Evolutionary conservation across 2,329 filamentous ascomycete genomes (phyloP), one percentile per base, ranked within the genome.

Genomic region (Torrubiellomyces zombiae): DNA sequence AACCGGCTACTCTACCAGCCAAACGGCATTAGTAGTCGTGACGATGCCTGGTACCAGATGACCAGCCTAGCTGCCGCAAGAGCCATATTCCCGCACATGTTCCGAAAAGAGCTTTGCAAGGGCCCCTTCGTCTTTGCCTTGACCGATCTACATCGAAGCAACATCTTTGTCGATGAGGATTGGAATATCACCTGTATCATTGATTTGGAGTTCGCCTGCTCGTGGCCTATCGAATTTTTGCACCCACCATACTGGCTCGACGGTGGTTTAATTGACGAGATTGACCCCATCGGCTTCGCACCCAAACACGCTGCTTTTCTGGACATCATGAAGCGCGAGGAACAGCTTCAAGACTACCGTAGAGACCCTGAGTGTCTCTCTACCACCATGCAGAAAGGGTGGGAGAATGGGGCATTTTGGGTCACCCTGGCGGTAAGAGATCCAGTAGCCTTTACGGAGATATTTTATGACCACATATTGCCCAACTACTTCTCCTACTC

Each of bases 111-210:
- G 6, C 24, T 34, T 14, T 12, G 20, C 9, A 23, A 41, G 14
- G 42, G 43, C 9, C 42, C 43, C 7, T 48, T 43, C 32, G 24
- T 31, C 24, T 36, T 48, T 20, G 22, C 25, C 20, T 26, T 50
- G 16, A 46, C 42, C 24, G 40, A 50, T 29, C 32, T 50, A 14
- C 38, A 47, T 32, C 34, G 28, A 27, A 48, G 42, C 24, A 48
- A 50, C 24, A 44, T 50, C 21, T 42, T 50, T 19, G 42, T 50
- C 16, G 41, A 51, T 25, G 28, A 44, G n/a, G 18, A 47, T 26
- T 44, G 41, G 43, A 47, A 48, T 26, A 38, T 48, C 21, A 44
- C 38, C 22, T 36, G 36, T 32, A 28, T 48, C 2, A 42, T 51
- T 21, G 41, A 50, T 27, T 35, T 43, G 27, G 44, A 49, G 32